Percentiles rank a stretch among this genome's conserved stretches.
These are phyloP conservation scores for Multifurca ochricompacta DNA, from an alignment of 768 basidiomycete species.

Conservation along the genomic window DNA sequence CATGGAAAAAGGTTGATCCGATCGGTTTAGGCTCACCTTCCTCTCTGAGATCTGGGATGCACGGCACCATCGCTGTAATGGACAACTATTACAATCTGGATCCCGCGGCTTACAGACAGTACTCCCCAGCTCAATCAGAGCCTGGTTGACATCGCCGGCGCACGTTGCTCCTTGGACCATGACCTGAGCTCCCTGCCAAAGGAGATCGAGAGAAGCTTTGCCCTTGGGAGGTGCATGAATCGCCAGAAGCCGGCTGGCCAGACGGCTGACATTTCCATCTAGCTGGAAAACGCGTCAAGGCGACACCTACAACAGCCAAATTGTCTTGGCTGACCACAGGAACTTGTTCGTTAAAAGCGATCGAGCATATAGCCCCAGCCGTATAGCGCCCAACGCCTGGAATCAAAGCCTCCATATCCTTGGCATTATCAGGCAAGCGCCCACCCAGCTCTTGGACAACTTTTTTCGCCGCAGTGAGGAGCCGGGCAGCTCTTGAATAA, in stretches of 20 bases:
- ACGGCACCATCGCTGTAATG: constrained; percentile 58
- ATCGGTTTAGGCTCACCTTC: background rate
- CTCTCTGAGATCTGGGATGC: constrained; percentile 38
- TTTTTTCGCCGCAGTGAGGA: constrained; percentile 79
- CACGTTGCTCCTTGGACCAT: constrained; percentile 52
- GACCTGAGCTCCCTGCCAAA: constrained; percentile 73
- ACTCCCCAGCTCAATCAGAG: constrained; percentile 89
- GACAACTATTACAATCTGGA: constrained; percentile 68
- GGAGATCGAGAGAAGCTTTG: constrained; percentile 64
- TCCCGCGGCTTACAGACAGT: constrained; percentile 85
- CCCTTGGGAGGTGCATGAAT: constrained; percentile 76
- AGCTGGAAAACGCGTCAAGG: constrained; percentile 39
- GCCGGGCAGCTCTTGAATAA: constrained; percentile 76
- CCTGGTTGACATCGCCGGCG: constrained; percentile 86
- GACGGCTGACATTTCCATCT: constrained; percentile 83
- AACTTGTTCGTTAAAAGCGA: constrained; percentile 76
- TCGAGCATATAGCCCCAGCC: constrained; percentile 77
- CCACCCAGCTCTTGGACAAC: constrained; percentile 60
- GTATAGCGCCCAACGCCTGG: constrained; percentile 88
- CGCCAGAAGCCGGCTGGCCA: constrained; percentile 78
- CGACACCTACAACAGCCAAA: constrained; percentile 11
- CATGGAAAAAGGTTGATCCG: background rate
- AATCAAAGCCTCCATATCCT: constrained; percentile 72
- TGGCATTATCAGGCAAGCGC: constrained; percentile 69
- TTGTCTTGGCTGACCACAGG: constrained; percentile 60